phyloP scores from a whole-genome alignment of 768 basidiomycete species.

The Cubamyces sp. region DNA sequence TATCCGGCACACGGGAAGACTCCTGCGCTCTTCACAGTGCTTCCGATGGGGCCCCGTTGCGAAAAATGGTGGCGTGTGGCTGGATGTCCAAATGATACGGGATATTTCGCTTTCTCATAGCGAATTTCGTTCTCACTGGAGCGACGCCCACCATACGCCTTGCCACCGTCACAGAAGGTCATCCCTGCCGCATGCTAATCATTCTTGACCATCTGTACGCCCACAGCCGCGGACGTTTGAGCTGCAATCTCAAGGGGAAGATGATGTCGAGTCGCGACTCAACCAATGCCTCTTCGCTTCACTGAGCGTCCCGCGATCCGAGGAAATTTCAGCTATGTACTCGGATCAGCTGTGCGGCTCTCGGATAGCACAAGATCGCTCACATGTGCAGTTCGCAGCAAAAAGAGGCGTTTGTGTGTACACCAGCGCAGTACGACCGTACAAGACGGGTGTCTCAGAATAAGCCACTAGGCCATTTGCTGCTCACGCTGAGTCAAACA shows the following conservation, averaged over 20 bases:
- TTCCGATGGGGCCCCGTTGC: constrained; percentile 1
- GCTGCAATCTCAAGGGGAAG: no score
- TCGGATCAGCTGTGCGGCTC: background rate
- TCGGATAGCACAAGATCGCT: background rate
- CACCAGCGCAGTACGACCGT: background rate
- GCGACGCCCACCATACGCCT: no score
- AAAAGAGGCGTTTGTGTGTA: constrained; percentile 1
- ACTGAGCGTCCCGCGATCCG: background rate
- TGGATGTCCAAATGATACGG: no score
- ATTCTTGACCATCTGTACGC: background rate
- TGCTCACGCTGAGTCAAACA: no score
- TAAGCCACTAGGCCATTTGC: no score
- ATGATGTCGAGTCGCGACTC: no score
- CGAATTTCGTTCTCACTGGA: background rate
- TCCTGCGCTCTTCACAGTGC: background rate
- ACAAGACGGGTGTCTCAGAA: background rate
- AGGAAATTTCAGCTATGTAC: background rate
- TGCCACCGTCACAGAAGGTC: background rate
- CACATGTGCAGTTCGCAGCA: background rate
- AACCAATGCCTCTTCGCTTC: no score
- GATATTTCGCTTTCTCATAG: background rate
- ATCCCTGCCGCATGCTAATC: background rate
- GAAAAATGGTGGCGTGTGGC: background rate
- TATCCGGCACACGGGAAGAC: background rate
- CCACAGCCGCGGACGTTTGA: background rate